Percentiles rank a stretch among this genome's conserved stretches.
These are phyloP conservation scores for Pleurotus platypus DNA, from an alignment of 768 basidiomycete species.

Conservation along the genomic window DNA sequence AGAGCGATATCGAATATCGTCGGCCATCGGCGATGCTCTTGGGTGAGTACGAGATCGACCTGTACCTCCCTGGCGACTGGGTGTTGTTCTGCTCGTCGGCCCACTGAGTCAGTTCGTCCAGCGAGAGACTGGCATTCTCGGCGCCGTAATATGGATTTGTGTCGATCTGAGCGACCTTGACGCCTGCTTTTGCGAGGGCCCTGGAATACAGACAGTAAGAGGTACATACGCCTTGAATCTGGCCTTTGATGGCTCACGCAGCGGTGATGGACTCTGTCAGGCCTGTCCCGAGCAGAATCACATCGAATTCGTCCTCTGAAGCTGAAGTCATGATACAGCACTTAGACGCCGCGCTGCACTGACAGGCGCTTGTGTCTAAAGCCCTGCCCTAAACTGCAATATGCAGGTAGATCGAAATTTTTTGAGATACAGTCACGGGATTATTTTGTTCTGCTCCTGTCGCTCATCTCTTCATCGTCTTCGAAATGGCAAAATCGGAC, in stretches of 20 bases:
- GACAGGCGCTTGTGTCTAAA: background rate
- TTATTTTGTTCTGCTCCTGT: background rate
- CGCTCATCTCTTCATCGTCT: conserved; percentile 14
- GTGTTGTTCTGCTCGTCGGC: conserved; percentile 31
- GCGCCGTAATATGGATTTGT: conserved; percentile 82
- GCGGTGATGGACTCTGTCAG: conserved; percentile 83
- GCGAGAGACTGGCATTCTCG: conserved; percentile 73
- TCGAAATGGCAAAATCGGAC: conserved; percentile 43
- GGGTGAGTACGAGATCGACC: conserved; percentile 39
- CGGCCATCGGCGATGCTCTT: conserved; percentile 53
- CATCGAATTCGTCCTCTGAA: conserved; percentile 48
- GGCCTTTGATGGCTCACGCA: conserved; percentile 57
- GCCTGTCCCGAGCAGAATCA: conserved; percentile 73
- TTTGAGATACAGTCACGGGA: background rate
- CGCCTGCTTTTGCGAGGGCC: conserved; percentile 84
- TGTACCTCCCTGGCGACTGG: conserved; percentile 22
- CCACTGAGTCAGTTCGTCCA: conserved; percentile 80
- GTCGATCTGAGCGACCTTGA: conserved; percentile 87
- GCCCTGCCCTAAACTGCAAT: conserved; percentile 7
- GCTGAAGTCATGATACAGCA: background rate
- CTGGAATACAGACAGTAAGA: conserved; percentile 36
- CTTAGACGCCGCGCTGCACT: background rate
- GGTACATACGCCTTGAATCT: conserved; percentile 1
- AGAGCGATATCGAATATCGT: conserved; percentile 83
- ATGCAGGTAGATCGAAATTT: conserved; percentile 1